These are phyloP conservation scores for Aurantiochytrium sp. DNA, from an alignment of 108 stramenopile genomes.

Conservation along the genomic window DNA sequence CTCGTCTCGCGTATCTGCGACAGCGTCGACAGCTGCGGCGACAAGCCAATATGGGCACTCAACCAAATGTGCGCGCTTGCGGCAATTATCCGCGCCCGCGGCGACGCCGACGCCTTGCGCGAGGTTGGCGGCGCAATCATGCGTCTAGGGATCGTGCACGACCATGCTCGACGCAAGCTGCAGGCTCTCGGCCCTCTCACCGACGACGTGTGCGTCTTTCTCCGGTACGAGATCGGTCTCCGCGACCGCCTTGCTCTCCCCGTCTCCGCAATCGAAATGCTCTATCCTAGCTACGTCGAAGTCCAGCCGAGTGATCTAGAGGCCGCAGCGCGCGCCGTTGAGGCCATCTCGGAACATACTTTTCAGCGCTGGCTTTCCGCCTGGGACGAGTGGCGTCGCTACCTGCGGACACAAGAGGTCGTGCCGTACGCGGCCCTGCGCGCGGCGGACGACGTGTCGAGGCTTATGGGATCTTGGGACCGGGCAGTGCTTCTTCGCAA, in stretches of 20 bases:
- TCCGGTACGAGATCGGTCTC: background rate
- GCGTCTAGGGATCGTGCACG: background rate
- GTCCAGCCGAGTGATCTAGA: background rate
- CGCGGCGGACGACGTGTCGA: background rate
- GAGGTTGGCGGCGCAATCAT: background rate
- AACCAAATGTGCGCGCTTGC: background rate
- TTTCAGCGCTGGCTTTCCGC: background rate
- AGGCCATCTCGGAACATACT: background rate
- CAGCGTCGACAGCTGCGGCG: constrained; percentile 19
- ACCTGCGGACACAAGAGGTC: background rate
- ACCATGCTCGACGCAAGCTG: background rate
- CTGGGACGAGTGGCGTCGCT: background rate
- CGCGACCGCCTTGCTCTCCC: background rate
- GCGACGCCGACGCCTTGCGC: background rate
- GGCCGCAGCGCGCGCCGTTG: background rate
- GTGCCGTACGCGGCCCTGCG: background rate
- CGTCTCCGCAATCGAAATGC: background rate
- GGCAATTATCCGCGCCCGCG: background rate
- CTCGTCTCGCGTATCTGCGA: background rate
- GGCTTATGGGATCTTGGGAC: background rate
- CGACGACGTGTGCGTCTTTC: background rate
- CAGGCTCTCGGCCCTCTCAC: background rate
- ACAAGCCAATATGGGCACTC: constrained; percentile 19
- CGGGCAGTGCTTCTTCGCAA: background rate
- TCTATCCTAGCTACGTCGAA: background rate